Conservation (phyloP, 2,329 filamentous ascomycete species). For the Aspergillus jensenii region DNA sequence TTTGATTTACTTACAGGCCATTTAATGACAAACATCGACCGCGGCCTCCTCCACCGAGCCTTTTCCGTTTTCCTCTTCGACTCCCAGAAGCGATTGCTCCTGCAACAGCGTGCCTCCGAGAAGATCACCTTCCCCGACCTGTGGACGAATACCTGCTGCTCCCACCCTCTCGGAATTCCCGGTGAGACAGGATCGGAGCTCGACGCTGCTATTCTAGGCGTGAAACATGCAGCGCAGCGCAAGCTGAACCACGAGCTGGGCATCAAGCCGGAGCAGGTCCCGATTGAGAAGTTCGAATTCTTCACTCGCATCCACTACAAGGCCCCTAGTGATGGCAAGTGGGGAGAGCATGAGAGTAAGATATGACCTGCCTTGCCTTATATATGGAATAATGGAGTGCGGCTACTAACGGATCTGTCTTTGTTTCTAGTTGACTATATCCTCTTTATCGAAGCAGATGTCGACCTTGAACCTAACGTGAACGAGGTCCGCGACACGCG, state of each 20-base stretch:
- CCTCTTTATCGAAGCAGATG: constrained; percentile 92
- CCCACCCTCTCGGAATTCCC: constrained; percentile 87
- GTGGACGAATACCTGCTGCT: constrained; percentile 99
- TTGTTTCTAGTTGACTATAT: constrained; percentile 82
- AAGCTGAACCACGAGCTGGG: constrained; percentile 95
- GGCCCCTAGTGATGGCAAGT: constrained; percentile 93
- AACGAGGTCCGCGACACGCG: constrained; percentile 87
- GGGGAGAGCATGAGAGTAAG: constrained; percentile 98
- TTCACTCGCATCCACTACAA: constrained; percentile 98
- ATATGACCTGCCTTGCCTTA: constrained; percentile 16
- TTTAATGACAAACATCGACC: constrained; percentile 97
- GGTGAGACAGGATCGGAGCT: constrained; percentile 86
- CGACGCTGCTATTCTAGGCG: constrained; percentile 75
- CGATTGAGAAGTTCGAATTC: constrained; percentile 87
- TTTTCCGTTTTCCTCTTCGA: constrained; percentile 99
- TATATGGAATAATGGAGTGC: not conserved
- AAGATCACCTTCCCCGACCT: constrained; percentile 99
- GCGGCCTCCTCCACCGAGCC: constrained; percentile 91
- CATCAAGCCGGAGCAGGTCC: constrained; percentile 85
- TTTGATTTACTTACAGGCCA: constrained; percentile 63
- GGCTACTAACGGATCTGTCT: not conserved
- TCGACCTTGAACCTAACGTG: constrained; percentile 71
- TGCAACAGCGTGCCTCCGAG: constrained; percentile 92
- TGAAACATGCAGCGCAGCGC: constrained; percentile 86
- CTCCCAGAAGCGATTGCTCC: constrained; percentile 83